Conservation (phyloP, 768 basidiomycete species). For the Trametes sanguinea region DNA sequence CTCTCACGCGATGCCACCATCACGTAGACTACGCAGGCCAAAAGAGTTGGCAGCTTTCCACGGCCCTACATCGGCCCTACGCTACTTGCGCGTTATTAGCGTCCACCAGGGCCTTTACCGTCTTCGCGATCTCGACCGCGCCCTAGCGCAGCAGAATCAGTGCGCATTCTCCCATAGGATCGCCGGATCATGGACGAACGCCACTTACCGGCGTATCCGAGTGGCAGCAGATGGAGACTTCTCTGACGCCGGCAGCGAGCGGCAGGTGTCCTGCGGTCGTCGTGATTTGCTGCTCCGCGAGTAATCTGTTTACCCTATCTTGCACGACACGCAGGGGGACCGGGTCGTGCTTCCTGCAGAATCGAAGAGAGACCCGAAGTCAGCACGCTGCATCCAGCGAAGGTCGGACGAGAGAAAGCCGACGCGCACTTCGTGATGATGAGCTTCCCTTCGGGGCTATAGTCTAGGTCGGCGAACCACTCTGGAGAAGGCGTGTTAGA, state of each 20-base stretch:
- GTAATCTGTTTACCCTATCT: conserved; percentile 47
- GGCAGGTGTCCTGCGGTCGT: conserved; percentile 48
- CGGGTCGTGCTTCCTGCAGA: conserved; percentile 51
- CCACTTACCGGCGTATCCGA: conserved; percentile 58
- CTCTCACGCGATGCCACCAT: not conserved
- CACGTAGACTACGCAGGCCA: not conserved
- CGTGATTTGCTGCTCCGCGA: conserved; percentile 47
- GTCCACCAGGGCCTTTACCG: conserved; percentile 58
- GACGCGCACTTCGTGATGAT: conserved; percentile 55
- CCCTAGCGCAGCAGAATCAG: conserved; percentile 36
- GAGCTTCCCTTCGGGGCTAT: conserved; percentile 55
- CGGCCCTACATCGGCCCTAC: not conserved
- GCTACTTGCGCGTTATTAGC: conserved; percentile 42
- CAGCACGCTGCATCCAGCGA: not conserved
- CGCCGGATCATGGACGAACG: not conserved
- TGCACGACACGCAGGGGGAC: conserved; percentile 45
- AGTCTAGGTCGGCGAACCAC: conserved; percentile 70
- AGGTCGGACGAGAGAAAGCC: not conserved
- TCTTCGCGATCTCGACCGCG: conserved; percentile 51
- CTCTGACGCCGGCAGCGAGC: conserved; percentile 44
- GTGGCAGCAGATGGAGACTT: conserved; percentile 66
- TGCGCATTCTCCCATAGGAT: not conserved
- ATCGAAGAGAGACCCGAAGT: not conserved
- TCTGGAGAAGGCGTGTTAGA: conserved; percentile 36
- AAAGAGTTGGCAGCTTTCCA: not conserved